Percentiles rank a stretch among this genome's conserved stretches.
These are phyloP conservation scores for Hanseniaspora jakobsenii DNA, from an alignment of 805 yeast genomes.

Conservation along the genomic window DNA sequence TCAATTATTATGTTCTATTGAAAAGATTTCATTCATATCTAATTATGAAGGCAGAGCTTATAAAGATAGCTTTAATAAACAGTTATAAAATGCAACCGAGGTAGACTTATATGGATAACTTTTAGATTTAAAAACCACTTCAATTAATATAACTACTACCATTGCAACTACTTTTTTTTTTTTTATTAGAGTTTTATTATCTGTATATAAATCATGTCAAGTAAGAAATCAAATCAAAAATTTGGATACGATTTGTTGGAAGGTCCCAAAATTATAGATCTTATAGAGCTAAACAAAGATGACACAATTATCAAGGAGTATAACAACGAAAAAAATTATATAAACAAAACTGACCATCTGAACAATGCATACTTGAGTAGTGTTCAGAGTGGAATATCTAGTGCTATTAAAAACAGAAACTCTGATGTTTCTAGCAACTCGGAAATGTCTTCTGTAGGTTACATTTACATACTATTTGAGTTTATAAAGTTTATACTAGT, in stretches of 20 bases:
- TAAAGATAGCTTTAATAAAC: no score
- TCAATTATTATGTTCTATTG: no score
- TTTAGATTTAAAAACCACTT: no score
- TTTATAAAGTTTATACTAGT: conserved; percentile 47
- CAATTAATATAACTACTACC: no score
- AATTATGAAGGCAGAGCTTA: no score
- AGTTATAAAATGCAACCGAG: no score
- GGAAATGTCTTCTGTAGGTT: no score
- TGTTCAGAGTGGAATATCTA: no score
- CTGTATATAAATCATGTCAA: background rate
- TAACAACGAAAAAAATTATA: background rate
- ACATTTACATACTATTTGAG: conserved; percentile 62
- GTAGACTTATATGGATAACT: no score
- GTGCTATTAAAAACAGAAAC: background rate
- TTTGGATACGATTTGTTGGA: conserved; percentile 9
- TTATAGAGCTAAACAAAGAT: conserved; percentile 4
- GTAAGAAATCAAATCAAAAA: background rate
- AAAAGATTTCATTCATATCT: no score
- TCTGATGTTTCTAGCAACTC: conserved; percentile 54
- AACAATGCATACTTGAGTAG: background rate
- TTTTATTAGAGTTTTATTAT: no score
- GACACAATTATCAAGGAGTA: background rate
- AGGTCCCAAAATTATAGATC: conserved; percentile 4
- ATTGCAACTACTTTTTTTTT: no score
- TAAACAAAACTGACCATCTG: background rate